These are phyloP conservation scores for Maudiozyma saulgeensis DNA, from an alignment of 805 yeast species.

Conservation along the genomic window DNA sequence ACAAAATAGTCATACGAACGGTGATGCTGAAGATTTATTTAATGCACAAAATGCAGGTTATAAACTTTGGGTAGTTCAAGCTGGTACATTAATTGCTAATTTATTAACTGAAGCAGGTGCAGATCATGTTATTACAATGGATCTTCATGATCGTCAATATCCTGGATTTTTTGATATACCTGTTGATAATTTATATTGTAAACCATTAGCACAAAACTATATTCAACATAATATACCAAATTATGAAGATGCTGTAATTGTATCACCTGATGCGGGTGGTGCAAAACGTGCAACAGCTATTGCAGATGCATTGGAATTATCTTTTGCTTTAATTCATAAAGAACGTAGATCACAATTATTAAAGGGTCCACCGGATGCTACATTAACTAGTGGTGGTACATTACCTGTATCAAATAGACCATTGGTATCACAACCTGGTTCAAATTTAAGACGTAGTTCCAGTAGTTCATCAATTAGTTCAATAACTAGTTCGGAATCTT, in stretches of 20 bases:
- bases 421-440: conserved; percentile 3
- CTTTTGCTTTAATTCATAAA: conserved; percentile 92
- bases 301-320: conserved; percentile 81
- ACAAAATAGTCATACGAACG: conserved; percentile 14
- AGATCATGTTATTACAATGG: conserved; percentile 95
- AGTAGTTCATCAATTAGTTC: conserved; percentile 11
- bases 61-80: conserved; percentile 92
- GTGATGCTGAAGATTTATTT: conserved; percentile 29
- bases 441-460: not conserved
- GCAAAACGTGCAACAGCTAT: conserved; percentile 93
- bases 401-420: conserved; percentile 14
- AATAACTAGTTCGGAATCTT: conserved; percentile 6
- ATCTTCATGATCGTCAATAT: conserved; percentile 93
- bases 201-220: conserved; percentile 80
- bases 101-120: conserved; percentile 88
- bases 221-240: conserved; percentile 70
- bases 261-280: conserved; percentile 98
- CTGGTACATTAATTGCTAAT: conserved; percentile 86
- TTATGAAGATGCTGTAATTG: conserved; percentile 76
- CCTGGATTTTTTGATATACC: conserved; percentile 97
- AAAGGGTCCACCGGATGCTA: conserved; percentile 29
- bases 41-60: conserved; percentile 51
- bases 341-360: conserved; percentile 55
- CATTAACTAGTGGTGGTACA: conserved; percentile 23
- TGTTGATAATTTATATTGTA: conserved; percentile 85